Conservation (phyloP, 2,329 filamentous ascomycete species). For the Diplodia intermedia region DNA sequence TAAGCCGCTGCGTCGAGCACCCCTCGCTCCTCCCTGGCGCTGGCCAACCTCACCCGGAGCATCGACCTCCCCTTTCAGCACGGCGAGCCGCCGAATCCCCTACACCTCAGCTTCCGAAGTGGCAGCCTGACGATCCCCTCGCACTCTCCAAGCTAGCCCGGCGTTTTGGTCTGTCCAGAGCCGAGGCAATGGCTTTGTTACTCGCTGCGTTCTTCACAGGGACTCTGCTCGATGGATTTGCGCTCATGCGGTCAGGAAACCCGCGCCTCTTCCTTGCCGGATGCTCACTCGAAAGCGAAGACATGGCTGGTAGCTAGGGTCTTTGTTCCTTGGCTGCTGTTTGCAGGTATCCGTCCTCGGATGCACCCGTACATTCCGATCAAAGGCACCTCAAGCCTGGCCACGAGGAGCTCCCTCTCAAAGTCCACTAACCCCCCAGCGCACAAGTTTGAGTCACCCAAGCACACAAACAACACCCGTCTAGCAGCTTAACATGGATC, state of each 20-base stretch:
- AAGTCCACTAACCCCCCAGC: no score
- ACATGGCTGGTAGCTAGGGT: neutral
- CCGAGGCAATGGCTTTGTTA: neutral
- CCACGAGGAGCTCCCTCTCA: neutral
- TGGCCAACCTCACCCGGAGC: no score
- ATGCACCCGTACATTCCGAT: conserved; percentile 13
- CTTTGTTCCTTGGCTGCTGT: neutral
- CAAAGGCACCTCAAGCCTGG: neutral
- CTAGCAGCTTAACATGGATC: neutral
- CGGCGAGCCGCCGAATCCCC: no score
- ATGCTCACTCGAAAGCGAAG: neutral
- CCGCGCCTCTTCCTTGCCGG: no score
- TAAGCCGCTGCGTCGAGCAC: conserved; percentile 3
- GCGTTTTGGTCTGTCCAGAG: no score
- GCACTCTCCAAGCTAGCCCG: neutral
- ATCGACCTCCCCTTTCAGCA: no score
- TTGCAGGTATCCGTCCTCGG: neutral
- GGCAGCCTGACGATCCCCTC: neutral
- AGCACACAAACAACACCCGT: neutral
- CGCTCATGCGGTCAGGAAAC: neutral
- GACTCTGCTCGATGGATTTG: neutral
- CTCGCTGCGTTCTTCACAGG: no score
- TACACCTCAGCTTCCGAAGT: neutral
- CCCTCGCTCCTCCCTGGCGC: conserved; percentile 1
- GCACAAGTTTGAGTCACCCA: neutral